These are phyloP conservation scores for Aspergillus candidus DNA, from an alignment of 2,329 filamentous ascomycete genomes.

Conservation along the genomic window DNA sequence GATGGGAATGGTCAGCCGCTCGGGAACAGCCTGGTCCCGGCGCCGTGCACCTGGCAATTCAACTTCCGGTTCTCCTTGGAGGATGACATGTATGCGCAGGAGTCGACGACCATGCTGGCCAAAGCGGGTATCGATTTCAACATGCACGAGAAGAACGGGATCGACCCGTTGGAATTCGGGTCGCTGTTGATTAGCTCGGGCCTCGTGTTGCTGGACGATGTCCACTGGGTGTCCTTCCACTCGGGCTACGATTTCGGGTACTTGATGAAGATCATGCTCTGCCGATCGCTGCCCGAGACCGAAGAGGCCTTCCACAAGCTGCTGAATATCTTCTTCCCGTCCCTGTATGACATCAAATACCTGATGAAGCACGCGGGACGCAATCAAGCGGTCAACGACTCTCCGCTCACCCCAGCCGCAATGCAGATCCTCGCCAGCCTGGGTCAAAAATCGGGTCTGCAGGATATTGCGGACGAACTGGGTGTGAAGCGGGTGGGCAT, in stretches of 20 bases:
- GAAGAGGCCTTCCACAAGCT: conserved; percentile 84
- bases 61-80: conserved; percentile 96
- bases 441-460: conserved; percentile 83
- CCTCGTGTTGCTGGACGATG: conserved; percentile 76
- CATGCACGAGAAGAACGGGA: conserved; percentile 77
- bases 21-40: conserved; percentile 48
- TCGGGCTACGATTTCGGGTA: conserved; percentile 98
- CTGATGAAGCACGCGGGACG: conserved; percentile 84
- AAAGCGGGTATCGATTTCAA: conserved; percentile 90
- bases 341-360: conserved; percentile 93
- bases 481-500: conserved; percentile 82
- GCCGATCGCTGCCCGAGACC: conserved; percentile 75
- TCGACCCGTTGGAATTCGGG: conserved; percentile 84
- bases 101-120: conserved; percentile 84
- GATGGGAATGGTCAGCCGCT: conserved; percentile 47
- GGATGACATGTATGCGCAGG: conserved; percentile 95
- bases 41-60: conserved; percentile 96
- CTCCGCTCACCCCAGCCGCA: conserved; percentile 58
- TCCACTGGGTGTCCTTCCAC: conserved; percentile 96
- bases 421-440: conserved; percentile 75
- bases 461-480: conserved; percentile 88
- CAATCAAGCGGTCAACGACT: conserved; percentile 59
- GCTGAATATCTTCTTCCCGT: conserved; percentile 89
- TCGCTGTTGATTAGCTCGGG: conserved; percentile 86
- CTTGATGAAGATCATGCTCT: conserved; percentile 85